phyloP scores from a whole-genome alignment of 2,329 filamentous ascomycete species.

The Fusarium sulawesiense region DNA sequence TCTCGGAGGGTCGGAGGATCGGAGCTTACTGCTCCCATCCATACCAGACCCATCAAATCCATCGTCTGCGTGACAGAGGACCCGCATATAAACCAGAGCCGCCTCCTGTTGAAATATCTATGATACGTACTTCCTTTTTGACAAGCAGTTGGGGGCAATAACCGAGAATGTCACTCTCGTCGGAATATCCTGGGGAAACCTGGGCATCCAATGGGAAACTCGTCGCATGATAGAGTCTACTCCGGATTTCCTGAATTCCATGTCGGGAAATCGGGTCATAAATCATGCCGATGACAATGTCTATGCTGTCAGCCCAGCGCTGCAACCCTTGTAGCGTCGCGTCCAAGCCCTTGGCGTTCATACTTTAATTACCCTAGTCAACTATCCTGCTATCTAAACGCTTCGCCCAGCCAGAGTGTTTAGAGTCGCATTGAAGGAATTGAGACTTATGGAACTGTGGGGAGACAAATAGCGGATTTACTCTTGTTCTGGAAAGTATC shows the following conservation, averaged over 20 bases:
- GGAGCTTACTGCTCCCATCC: neutral
- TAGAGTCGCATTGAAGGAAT: neutral
- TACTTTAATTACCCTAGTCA: neutral
- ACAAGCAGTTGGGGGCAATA: neutral
- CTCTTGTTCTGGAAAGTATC: neutral
- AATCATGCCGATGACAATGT: conserved; percentile 24
- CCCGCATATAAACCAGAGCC: conserved; percentile 5
- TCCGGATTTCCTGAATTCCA: neutral
- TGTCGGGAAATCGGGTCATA: conserved; percentile 19
- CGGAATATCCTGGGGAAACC: neutral
- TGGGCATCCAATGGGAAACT: conserved; percentile 1
- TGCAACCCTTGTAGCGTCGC: conserved; percentile 7
- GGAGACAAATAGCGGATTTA: neutral
- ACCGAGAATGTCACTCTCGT: neutral
- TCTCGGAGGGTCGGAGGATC: neutral
- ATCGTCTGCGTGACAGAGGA: neutral
- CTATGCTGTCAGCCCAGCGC: conserved; percentile 16
- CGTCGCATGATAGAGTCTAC: neutral
- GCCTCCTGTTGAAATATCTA: conserved; percentile 5
- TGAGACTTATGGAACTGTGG: neutral
- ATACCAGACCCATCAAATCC: neutral
- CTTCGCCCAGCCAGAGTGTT: neutral
- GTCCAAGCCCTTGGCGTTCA: conserved; percentile 13
- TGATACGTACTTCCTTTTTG: conserved; percentile 24
- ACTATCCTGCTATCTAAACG: neutral